These are phyloP conservation scores for Candida multigemmis DNA, from an alignment of 805 yeast species.

Conservation along the genomic window DNA sequence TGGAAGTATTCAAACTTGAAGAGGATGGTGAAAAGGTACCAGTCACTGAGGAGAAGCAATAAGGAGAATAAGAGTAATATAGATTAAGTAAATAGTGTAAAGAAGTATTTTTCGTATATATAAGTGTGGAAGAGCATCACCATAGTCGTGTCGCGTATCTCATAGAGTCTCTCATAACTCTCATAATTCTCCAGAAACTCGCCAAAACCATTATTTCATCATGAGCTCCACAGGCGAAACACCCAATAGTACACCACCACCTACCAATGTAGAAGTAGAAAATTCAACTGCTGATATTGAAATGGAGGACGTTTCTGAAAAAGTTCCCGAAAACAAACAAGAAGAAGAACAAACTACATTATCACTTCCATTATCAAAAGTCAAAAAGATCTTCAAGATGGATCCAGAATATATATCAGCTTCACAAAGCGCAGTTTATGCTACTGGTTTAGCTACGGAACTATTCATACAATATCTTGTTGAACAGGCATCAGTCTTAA, in stretches of 20 bases:
- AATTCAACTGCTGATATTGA: constrained; percentile 4
- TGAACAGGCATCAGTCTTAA: constrained; percentile 59
- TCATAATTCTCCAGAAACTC: neutral
- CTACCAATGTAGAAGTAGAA: constrained; percentile 5
- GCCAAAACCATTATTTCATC: neutral
- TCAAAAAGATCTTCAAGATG: constrained; percentile 63
- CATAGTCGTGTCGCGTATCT: too few species aligned
- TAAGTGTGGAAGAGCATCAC: too few species aligned
- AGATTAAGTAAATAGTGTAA: too few species aligned
- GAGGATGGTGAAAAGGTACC: too few species aligned
- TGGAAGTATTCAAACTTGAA: constrained; percentile 28
- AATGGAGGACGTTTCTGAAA: constrained; percentile 5
- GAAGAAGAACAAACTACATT: constrained; percentile 16
- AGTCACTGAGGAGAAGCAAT: too few species aligned
- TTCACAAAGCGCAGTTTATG: constrained; percentile 63
- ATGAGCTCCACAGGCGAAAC: constrained; percentile 6
- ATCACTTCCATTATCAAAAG: constrained; percentile 55
- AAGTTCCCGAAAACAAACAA: constrained; percentile 9
- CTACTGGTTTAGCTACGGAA: constrained; percentile 73
- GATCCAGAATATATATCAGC: constrained; percentile 68
- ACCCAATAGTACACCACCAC: constrained; percentile 14
- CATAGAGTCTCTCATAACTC: too few species aligned
- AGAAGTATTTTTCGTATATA: too few species aligned
- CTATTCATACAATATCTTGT: constrained; percentile 60
- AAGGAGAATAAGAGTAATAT: too few species aligned